These are phyloP conservation scores for Shiraia bambusicola DNA, from an alignment of 2,329 filamentous ascomycete species.

Conservation along the genomic window DNA sequence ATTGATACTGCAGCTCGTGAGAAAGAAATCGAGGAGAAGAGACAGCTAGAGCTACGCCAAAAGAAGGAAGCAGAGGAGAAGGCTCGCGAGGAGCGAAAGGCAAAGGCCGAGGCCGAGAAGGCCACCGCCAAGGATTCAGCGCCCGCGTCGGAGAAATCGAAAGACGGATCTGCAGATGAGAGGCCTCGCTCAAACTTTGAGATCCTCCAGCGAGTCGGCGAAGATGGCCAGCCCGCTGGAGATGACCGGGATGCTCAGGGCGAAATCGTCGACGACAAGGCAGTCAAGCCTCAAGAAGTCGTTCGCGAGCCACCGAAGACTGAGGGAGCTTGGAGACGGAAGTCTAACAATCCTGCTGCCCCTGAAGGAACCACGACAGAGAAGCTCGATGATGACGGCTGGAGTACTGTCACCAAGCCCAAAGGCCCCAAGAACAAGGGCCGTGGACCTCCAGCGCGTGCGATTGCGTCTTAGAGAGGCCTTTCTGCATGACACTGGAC, in stretches of 20 bases:
- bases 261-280: constrained; percentile 54
- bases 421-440: constrained; percentile 45
- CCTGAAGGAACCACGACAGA: constrained; percentile 47
- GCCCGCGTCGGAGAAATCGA: constrained; percentile 32
- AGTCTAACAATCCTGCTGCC: constrained; percentile 34
- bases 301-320: constrained; percentile 48
- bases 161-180: constrained; percentile 43
- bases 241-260: constrained; percentile 53
- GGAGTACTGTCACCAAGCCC: constrained; percentile 55
- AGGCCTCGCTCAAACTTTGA: constrained; percentile 56
- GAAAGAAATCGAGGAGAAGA: constrained; percentile 87
- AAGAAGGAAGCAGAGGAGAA: constrained; percentile 89
- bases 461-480: constrained; percentile 49
- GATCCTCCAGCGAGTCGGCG: constrained; percentile 53
- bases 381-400: constrained; percentile 54
- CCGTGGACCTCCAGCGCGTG: constrained; percentile 43
- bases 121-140: constrained; percentile 56
- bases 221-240: constrained; percentile 40
- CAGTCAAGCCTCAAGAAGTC: constrained; percentile 58
- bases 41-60: constrained; percentile 69
- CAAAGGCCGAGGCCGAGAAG: constrained; percentile 58
- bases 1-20: constrained; percentile 92
- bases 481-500: constrained; percentile 10
- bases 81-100: constrained; percentile 68
- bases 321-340: constrained; percentile 45